Conservation (phyloP, 2,329 filamentous ascomycete species). For the Cladosporium sp. region DNA sequence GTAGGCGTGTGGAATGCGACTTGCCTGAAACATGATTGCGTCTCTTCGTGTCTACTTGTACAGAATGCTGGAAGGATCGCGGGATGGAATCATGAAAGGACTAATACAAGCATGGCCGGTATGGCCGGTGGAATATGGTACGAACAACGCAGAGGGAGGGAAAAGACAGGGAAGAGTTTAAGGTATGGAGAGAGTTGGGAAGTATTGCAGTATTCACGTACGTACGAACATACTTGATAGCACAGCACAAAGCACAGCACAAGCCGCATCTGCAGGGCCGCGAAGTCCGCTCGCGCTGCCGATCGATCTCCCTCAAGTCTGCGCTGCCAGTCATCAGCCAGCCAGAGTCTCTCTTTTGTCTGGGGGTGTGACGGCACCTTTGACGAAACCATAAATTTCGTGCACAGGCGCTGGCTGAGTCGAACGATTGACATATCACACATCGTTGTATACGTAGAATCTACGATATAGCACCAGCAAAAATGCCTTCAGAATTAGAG, state of each 20-base stretch:
- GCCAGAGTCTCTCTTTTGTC: neutral
- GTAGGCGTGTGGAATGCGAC: neutral
- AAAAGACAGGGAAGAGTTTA: neutral
- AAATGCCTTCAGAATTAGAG: constrained; percentile 14
- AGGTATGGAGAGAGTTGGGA: no score
- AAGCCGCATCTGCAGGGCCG: neutral
- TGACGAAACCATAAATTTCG: constrained; percentile 4
- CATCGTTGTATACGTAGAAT: neutral
- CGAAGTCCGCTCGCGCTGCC: no score
- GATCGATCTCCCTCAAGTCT: neutral
- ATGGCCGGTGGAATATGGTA: no score
- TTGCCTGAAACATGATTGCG: constrained; percentile 14
- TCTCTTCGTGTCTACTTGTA: constrained; percentile 12
- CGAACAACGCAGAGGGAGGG: no score
- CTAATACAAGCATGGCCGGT: constrained; percentile 8
- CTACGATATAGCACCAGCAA: neutral
- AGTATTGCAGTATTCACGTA: no score
- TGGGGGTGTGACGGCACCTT: neutral
- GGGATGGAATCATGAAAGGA: neutral
- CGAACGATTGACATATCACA: neutral
- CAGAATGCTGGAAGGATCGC: constrained; percentile 6
- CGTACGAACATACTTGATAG: no score
- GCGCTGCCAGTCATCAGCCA: no score
- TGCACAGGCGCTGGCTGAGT: constrained; percentile 19
- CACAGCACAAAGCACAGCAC: no score